phyloP scores from a whole-genome alignment of 78 protist genomes.

The Protostelium mycophagum region DNA sequence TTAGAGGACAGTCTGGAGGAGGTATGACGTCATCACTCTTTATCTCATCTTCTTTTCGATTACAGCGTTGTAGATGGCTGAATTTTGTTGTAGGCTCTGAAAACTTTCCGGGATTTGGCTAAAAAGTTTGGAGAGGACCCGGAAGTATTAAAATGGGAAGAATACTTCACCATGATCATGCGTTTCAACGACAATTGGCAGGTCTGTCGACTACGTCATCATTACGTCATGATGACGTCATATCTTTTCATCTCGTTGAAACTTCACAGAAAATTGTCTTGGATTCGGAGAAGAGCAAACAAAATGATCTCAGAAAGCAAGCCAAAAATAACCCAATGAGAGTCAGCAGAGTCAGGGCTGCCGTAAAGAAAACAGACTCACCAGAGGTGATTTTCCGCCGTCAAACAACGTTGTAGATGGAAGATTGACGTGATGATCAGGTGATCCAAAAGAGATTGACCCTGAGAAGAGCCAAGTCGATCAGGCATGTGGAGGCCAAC shows the following conservation, averaged over 20 bases:
- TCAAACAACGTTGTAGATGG: neutral
- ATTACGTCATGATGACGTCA: neutral
- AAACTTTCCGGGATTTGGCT: neutral
- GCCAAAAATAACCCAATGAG: neutral
- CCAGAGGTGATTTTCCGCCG: neutral
- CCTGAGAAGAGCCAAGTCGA: neutral
- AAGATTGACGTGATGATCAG: neutral
- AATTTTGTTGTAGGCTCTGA: neutral
- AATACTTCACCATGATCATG: neutral
- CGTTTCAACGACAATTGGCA: neutral
- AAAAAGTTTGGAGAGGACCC: neutral
- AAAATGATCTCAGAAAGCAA: neutral
- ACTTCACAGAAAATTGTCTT: neutral
- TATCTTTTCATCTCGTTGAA: neutral
- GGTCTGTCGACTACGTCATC: too few species aligned
- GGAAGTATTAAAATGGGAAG: neutral
- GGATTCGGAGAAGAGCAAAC: neutral
- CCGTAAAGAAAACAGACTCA: neutral
- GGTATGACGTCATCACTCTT: neutral
- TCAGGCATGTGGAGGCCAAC: neutral
- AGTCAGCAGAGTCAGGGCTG: neutral
- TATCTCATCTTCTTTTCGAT: too few species aligned
- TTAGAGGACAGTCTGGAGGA: neutral
- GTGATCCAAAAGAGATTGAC: neutral
- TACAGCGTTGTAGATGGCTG: too few species aligned